A percentile compares a stretch with the other conserved stretches of the same genome.
Conservation (phyloP, 2,329 filamentous ascomycete genomes). For the Colletotrichum chrysophilum region DNA sequence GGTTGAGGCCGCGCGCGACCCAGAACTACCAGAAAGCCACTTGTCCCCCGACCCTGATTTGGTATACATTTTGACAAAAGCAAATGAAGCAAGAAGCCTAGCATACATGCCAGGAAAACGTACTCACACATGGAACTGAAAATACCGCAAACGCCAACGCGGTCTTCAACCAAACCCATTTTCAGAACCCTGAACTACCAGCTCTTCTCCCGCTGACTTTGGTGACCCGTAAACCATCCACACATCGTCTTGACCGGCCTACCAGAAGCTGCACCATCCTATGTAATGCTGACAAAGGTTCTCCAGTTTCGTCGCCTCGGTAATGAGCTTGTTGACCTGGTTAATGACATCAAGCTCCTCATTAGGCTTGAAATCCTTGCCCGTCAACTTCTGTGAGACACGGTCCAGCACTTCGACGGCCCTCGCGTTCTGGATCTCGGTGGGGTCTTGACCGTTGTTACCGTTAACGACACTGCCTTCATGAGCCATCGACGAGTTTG, state of each 20-base stretch:
- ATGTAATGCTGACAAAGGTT: slow-evolving; percentile 99
- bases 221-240: background rate
- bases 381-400: slow-evolving; percentile 95
- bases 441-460: slow-evolving; percentile 44
- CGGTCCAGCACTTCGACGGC: slow-evolving; percentile 90
- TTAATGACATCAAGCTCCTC: slow-evolving; percentile 85
- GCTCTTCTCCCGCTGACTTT: background rate
- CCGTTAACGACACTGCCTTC: slow-evolving; percentile 42
- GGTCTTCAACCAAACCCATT: background rate
- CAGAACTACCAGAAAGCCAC: background rate
- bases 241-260: slow-evolving; percentile 21
- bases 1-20: background rate
- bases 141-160: background rate
- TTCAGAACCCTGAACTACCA: background rate
- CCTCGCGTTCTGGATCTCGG: slow-evolving; percentile 89
- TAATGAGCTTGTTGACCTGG: slow-evolving; percentile 94
- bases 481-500: slow-evolving; percentile 59
- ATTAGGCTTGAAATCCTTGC: slow-evolving; percentile 84
- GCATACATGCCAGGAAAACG: background rate
- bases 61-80: slow-evolving; percentile 16
- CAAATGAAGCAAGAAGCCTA: background rate
- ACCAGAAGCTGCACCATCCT: slow-evolving; percentile 99
- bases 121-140: slow-evolving; percentile 8
- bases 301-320: slow-evolving; percentile 94
- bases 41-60: background rate